Evolutionary conservation across 306 rosid species (phyloP), one percentile per base, ranked within the genome.

Genomic region (Lithocarpus polystachyus): DNA sequence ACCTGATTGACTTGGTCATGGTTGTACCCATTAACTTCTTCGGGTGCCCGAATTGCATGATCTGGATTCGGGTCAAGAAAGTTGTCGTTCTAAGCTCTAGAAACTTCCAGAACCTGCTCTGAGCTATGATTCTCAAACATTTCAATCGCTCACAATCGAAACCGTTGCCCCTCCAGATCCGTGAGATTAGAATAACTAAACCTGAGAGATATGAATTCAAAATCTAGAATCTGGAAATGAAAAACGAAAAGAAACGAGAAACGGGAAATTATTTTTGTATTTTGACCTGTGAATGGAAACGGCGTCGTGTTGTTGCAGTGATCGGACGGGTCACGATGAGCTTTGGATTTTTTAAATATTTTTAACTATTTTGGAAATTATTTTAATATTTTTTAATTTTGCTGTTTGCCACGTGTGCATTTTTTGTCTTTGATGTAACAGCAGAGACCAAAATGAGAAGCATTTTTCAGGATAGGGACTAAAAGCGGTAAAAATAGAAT

Each of bases 61-160:
- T 67, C 83, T 22, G 79, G 71, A 12, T 78, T 43, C 51, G 51
- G 62, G 28, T 71, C 82, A 23, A 33, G 33, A 35, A 43, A 64
- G 56, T 7, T 51, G 23, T 5, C 5, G 23, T 65, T 75, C 71
- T 81, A 17, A 74, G 70, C 74, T 76, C 74, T 83, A 45, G 76
- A 69, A 54, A 68, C 74, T 33, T 77, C 78, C 73, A 67, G 59
- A 8, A 28, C 71, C 84, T 48, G 72, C 68, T 81, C 80, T 20
- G 77, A 78, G 17, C 31, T 85, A 61, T 76, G 79, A 82, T 81
- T 86, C 80, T 87, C 95, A 79, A 92, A 86, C 93, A 91, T 89
- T 61, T 74, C 82, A 73, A 81, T 43, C 31, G 62, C 69, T 80
- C 90, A 86, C 77, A 83, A 85, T 82, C 85, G 71, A 81, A 85